These are phyloP conservation scores for Antrodiella citrinella DNA, from an alignment of 768 basidiomycete species.

Conservation along the genomic window DNA sequence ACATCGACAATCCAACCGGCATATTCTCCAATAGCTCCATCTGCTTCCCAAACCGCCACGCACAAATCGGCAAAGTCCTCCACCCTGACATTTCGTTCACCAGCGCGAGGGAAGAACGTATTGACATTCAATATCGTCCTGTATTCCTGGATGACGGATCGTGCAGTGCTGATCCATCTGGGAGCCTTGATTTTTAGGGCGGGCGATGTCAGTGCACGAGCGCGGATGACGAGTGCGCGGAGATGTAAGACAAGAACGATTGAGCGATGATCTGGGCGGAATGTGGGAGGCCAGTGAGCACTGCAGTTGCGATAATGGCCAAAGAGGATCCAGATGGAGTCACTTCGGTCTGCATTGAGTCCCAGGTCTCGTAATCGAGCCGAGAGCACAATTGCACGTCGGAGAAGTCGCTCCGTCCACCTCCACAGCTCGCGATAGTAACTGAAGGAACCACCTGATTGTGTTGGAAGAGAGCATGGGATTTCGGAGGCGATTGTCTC, in stretches of 20 bases:
- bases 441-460: constrained; percentile 41
- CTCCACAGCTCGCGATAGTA: constrained; percentile 79
- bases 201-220: constrained; percentile 13
- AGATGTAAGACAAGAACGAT: constrained; percentile 64
- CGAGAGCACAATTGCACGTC: constrained; percentile 66
- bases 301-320: constrained; percentile 53
- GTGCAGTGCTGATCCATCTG: constrained; percentile 58
- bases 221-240: constrained; percentile 56
- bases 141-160: constrained; percentile 64
- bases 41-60: constrained; percentile 74
- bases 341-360: constrained; percentile 25
- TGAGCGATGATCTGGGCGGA: constrained; percentile 70
- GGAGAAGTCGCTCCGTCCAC: constrained; percentile 77
- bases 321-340: constrained; percentile 56
- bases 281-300: constrained; percentile 69
- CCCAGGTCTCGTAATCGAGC: constrained; percentile 36
- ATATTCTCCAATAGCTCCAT: constrained; percentile 52
- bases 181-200: constrained; percentile 25
- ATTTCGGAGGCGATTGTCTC: constrained; percentile 40
- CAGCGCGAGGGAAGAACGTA: constrained; percentile 76
- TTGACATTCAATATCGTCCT: constrained; percentile 56
- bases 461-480: constrained; percentile 19
- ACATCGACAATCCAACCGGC: constrained; percentile 81
- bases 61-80: constrained; percentile 79
- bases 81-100: constrained; percentile 68